phyloP scores from a whole-genome alignment of 164 flowering plant species.

The Santalum album region DNA sequence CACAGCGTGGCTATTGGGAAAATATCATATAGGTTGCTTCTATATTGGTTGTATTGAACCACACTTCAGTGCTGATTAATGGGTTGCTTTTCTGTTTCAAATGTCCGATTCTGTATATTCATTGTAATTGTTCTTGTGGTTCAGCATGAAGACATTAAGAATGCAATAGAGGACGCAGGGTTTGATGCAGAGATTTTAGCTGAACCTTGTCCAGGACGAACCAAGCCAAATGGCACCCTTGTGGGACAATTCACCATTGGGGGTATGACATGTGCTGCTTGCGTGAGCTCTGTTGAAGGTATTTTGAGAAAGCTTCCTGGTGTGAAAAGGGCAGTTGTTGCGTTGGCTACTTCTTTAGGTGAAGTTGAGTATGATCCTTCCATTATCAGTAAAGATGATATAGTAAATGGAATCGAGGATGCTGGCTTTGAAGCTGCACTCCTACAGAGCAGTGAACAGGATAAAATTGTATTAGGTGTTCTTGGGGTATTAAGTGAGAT shows the following conservation, averaged over 20 bases:
- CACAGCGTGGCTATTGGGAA: too few relatives aligned
- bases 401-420: slow-evolving; percentile 84
- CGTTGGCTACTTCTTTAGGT: slow-evolving; percentile 83
- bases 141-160: slow-evolving; percentile 78
- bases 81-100: neutral
- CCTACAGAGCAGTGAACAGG: slow-evolving; percentile 82
- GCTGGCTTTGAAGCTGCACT: slow-evolving; percentile 90
- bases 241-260: slow-evolving; percentile 87
- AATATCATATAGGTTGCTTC: too few relatives aligned
- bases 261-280: slow-evolving; percentile 98
- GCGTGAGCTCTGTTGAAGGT: slow-evolving; percentile 95
- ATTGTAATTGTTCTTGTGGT: neutral
- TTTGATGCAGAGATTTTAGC: slow-evolving; percentile 87
- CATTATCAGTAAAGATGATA: slow-evolving; percentile 67
- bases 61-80: neutral
- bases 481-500: slow-evolving; percentile 48
- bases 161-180: slow-evolving; percentile 96
- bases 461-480: slow-evolving; percentile 49
- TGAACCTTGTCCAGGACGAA: slow-evolving; percentile 26
- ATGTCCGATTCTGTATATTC: slow-evolving; percentile 2
- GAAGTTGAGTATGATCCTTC: slow-evolving; percentile 88
- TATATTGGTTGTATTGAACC: neutral
- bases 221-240: slow-evolving; percentile 34
- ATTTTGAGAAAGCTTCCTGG: slow-evolving; percentile 76
- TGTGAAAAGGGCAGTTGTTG: slow-evolving; percentile 80